These are phyloP conservation scores for Camellia sinensis DNA, from an alignment of 148 eudicot species.

Conservation along the genomic window DNA sequence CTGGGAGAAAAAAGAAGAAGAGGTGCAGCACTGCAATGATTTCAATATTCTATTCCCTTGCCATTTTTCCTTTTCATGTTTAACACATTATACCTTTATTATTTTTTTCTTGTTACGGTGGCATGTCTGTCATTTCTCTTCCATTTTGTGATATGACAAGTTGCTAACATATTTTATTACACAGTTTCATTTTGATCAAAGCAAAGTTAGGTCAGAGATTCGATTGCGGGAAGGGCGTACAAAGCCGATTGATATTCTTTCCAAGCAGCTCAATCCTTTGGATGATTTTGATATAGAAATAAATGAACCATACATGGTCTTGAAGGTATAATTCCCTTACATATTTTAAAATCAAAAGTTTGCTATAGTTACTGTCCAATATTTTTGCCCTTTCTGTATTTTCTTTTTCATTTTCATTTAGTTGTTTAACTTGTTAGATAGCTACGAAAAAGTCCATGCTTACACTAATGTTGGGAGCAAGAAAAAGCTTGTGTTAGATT, in stretches of 20 bases:
- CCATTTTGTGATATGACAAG: background rate
- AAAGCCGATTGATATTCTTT: constrained; percentile 85
- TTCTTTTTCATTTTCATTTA: constrained; percentile 1
- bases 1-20: constrained; percentile 97
- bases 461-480: background rate
- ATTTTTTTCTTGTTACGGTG: background rate
- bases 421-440: background rate
- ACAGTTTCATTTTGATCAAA: constrained; percentile 97
- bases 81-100: background rate
- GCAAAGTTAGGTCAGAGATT: constrained; percentile 82
- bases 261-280: constrained; percentile 79
- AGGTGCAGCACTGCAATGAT: constrained; percentile 31
- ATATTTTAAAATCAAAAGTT: background rate
- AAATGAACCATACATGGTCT: constrained; percentile 81
- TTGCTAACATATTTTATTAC: constrained; percentile 17
- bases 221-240: constrained; percentile 78
- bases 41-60: background rate
- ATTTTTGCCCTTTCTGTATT: background rate
- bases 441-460: constrained; percentile 1
- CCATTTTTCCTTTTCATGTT: background rate
- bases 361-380: background rate
- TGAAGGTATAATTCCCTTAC: constrained; percentile 40
- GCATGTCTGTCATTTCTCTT: background rate
- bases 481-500: background rate
- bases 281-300: constrained; percentile 82